A percentile compares a stretch with the other conserved stretches of the same genome.
Evolutionary conservation across 2,329 filamentous ascomycete genomes (phyloP).

Genomic region (Blastomyces silverae): DNA sequence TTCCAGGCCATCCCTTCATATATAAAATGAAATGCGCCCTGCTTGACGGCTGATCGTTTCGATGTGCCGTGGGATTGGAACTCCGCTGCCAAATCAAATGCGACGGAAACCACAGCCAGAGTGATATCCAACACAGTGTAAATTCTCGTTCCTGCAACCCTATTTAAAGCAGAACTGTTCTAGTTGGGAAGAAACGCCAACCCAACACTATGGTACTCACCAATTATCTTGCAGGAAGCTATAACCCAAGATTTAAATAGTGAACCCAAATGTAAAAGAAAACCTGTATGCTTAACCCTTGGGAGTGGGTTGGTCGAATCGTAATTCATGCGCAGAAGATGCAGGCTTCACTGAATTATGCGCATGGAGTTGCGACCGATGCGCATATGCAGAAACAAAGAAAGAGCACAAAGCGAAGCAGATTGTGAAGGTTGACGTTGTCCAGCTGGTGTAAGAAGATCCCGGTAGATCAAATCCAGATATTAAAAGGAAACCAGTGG

Average conservation of each 20-base stretch:
- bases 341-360: background rate
- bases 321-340: background rate
- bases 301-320: background rate
- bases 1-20: background rate
- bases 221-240: background rate
- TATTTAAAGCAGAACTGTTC: too few species aligned
- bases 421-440: background rate
- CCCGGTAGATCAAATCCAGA: background rate
- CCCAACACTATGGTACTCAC: background rate
- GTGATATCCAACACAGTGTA: background rate
- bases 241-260: background rate
- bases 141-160: too few species aligned
- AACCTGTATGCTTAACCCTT: background rate
- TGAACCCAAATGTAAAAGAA: background rate
- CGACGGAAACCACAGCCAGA: background rate
- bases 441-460: background rate
- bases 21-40: background rate
- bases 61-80: background rate
- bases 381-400: background rate
- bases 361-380: background rate
- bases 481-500: background rate
- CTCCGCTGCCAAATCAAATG: background rate
- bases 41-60: background rate
- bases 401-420: background rate
- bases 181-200: conserved; percentile 2